Evolutionary conservation across 768 basidiomycete species (phyloP).

Genomic region (Coprinopsis cinerea): DNA sequence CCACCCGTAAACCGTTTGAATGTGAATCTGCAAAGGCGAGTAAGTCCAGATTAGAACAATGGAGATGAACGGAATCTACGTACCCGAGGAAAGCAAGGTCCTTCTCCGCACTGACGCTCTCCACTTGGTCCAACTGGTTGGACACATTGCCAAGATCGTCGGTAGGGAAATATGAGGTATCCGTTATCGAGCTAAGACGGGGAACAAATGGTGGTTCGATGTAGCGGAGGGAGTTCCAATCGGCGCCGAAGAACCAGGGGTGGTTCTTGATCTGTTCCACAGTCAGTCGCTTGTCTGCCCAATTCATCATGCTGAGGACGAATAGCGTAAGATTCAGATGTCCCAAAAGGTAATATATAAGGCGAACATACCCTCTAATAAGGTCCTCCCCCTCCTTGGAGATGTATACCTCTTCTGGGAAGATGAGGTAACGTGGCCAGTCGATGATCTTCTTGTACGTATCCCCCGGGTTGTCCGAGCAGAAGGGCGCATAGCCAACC

Average conservation of each 20-base stretch:
- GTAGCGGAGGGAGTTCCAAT: constrained; percentile 86
- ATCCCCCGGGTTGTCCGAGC: constrained; percentile 93
- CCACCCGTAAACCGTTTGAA: constrained; percentile 69
- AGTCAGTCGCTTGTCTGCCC: constrained; percentile 66
- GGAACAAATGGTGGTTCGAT: constrained; percentile 98
- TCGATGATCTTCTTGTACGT: constrained; percentile 99
- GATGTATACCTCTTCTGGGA: constrained; percentile 94
- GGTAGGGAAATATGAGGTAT: constrained; percentile 95
- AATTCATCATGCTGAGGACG: constrained; percentile 73
- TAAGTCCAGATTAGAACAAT: constrained; percentile 8
- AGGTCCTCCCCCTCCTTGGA: constrained; percentile 89
- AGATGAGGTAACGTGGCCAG: constrained; percentile 86
- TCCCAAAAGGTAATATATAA: neutral
- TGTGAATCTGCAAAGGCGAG: constrained; percentile 54
- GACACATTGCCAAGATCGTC: constrained; percentile 79
- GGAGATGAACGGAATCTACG: constrained; percentile 16
- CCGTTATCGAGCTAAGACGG: constrained; percentile 83
- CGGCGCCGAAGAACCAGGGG: constrained; percentile 92
- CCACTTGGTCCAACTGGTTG: constrained; percentile 52
- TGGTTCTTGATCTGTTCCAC: constrained; percentile 89
- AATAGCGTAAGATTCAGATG: constrained; percentile 2
- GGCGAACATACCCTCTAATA: constrained; percentile 60
- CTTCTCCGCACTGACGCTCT: constrained; percentile 59
- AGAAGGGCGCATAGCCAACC: constrained; percentile 97
- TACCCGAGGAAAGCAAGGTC: constrained; percentile 65